phyloP scores from a whole-genome alignment of 148 eudicot species.

The Rhododendron ovatum region DNA sequence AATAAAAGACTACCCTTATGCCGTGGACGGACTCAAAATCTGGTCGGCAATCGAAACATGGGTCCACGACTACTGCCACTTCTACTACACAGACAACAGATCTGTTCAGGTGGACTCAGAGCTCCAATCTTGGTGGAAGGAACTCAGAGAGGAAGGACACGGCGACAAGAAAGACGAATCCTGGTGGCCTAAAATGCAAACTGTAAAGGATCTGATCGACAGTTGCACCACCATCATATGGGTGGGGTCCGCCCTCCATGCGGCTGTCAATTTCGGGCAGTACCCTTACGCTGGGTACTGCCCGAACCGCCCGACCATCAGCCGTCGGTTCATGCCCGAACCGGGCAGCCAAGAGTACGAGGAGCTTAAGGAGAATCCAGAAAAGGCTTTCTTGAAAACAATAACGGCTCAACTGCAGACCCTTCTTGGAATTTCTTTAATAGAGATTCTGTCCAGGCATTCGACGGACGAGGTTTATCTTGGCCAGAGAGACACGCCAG shows the following conservation, averaged over 20 bases:
- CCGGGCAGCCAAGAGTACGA: constrained; percentile 22
- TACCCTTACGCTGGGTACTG: constrained; percentile 30
- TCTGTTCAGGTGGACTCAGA: constrained; percentile 18
- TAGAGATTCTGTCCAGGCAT: constrained; percentile 36
- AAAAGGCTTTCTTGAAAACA: constrained; percentile 25
- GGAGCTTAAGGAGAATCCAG: constrained; percentile 17
- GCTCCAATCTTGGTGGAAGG: constrained; percentile 38
- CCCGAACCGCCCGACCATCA: constrained; percentile 36
- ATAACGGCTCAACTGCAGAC: constrained; percentile 24
- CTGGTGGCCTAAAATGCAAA: constrained; percentile 40
- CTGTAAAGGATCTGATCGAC: constrained; percentile 16
- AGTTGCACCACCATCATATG: constrained; percentile 32
- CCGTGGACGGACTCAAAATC: constrained; percentile 31
- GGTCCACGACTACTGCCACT: constrained; percentile 27
- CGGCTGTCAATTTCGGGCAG: constrained; percentile 41
- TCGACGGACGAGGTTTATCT: constrained; percentile 32
- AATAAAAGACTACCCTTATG: constrained; percentile 35
- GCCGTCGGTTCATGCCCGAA: constrained; percentile 30
- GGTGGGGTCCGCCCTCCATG: constrained; percentile 31
- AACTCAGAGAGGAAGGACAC: constrained; percentile 27
- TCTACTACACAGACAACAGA: constrained; percentile 16
- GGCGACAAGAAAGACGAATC: constrained; percentile 33
- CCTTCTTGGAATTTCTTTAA: constrained; percentile 19
- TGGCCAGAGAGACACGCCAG: constrained; percentile 23
- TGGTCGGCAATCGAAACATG: constrained; percentile 30